Evolutionary conservation across 345 rosid species (phyloP), one percentile per base, ranked within the genome.

Genomic region (Gossypium turneri): DNA sequence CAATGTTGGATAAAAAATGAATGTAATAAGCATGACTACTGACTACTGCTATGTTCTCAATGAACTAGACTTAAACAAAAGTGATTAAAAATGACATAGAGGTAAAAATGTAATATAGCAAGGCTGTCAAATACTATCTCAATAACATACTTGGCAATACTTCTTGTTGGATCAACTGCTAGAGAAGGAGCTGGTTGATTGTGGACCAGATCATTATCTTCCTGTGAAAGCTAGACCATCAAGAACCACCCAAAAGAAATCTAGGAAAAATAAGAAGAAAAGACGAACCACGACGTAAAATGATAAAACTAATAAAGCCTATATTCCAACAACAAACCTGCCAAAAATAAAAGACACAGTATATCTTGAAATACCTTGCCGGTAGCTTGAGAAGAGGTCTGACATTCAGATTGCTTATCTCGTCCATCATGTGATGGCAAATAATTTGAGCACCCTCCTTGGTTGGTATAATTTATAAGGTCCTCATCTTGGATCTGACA

Each of bases 401-500:
- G 87, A 64, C 66, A 57, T 45, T 86, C 90, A 20, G 73, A 71
- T 48, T 77, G 90, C 66, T 81, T 87, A 67, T 89, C 96, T 63
- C 56, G 85, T 67, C 76, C 75, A 80, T 92, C 94, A 6, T 83
- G 77, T 20, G 81, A 74, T 70, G 81, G 80, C 79, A 90, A 76
- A 73, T 85, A 82, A 83, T 68, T 85, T 58, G 87, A 80, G 76
- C 91, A 87, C 72, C 89, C 92, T 13, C 79, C 88, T 64, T 80
- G 79, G 81, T 19, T 74, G 76, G n/a, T 79, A 48, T 95, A 94
- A 22, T 86, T 79, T 53, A 79, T 50, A 74, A 78, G 73, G 75
- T 94, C 94, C 63, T 91, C 98, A 80, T 91, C 98, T 74, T 88
- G 99, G 77, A 95, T 93, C 99, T 95, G 88, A 79, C 78, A 25